These are phyloP conservation scores for Telopea speciosissima DNA, from an alignment of 177 flowering plant species.

Conservation along the genomic window DNA sequence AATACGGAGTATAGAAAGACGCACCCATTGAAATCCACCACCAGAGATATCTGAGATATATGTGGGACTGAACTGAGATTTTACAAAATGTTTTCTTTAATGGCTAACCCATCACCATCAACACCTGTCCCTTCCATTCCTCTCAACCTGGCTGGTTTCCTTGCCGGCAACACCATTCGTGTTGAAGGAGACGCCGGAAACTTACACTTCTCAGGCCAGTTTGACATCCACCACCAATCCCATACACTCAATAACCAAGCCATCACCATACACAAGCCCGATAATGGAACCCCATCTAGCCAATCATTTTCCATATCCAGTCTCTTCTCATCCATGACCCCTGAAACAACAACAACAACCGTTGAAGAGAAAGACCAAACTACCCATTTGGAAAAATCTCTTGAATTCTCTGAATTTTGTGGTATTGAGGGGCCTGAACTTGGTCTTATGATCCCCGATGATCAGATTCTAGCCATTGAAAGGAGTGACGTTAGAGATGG, in stretches of 20 bases:
- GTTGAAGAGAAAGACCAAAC: neutral
- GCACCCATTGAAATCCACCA: no score
- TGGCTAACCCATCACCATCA: slow-evolving; percentile 12
- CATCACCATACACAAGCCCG: neutral
- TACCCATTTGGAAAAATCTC: neutral
- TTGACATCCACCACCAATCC: slow-evolving; percentile 10
- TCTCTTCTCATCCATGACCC: slow-evolving; percentile 5
- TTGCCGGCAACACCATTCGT: slow-evolving; percentile 15
- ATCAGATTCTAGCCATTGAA: neutral
- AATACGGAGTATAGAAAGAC: no score
- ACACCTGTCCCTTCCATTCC: slow-evolving; percentile 10
- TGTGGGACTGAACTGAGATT: no score
- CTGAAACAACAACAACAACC: no score
- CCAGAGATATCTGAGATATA: no score
- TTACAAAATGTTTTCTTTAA: neutral
- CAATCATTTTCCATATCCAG: neutral
- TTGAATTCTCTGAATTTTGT: neutral
- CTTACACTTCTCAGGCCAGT: slow-evolving; percentile 14
- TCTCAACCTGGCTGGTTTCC: slow-evolving; percentile 17
- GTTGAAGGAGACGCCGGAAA: slow-evolving; percentile 20
- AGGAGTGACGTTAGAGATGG: neutral
- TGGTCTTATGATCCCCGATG: neutral
- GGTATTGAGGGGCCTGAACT: neutral
- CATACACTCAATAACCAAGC: neutral
- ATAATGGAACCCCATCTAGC: neutral